A percentile compares a stretch with the other conserved stretches of the same genome.
Evolutionary conservation across 2,329 filamentous ascomycete genomes (phyloP).

Genomic region (Colletotrichum magnum): DNA sequence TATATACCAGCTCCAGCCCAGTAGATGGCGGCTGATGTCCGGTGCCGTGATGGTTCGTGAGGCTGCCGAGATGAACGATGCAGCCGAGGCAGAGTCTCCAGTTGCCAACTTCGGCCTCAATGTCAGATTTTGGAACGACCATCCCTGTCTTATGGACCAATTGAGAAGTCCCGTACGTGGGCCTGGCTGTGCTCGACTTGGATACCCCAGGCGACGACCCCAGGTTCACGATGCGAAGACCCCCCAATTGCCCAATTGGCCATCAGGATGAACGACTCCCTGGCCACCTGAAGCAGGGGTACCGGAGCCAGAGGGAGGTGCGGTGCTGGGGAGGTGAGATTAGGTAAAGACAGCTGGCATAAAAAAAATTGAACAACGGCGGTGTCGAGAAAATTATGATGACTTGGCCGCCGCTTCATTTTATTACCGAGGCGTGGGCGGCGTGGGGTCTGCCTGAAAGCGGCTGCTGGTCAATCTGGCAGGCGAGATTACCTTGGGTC

Average conservation of each 20-base stretch:
- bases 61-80: constrained; percentile 33
- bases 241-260: constrained; percentile 10
- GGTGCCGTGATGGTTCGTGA: constrained; percentile 21
- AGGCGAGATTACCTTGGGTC: constrained; percentile 40
- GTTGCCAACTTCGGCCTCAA: constrained; percentile 16
- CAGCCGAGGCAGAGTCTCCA: constrained; percentile 15
- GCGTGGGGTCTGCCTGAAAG: constrained; percentile 38
- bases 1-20: constrained; percentile 2
- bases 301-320: neutral
- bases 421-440: constrained; percentile 37
- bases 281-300: constrained; percentile 30
- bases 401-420: constrained; percentile 32
- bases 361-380: constrained; percentile 29
- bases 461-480: constrained; percentile 34
- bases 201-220: constrained; percentile 31
- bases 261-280: constrained; percentile 16
- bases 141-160: constrained; percentile 26
- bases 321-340: neutral
- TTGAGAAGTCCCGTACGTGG: constrained; percentile 16
- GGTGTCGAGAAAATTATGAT: constrained; percentile 27
- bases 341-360: constrained; percentile 32
- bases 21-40: constrained; percentile 20
- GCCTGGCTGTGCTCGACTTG: constrained; percentile 25
- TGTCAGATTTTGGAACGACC: constrained; percentile 17
- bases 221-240: constrained; percentile 27